Evolutionary conservation across 345 rosid species (phyloP), one percentile per base, ranked within the genome.

Genomic region (Eucalyptus caleyi): DNA sequence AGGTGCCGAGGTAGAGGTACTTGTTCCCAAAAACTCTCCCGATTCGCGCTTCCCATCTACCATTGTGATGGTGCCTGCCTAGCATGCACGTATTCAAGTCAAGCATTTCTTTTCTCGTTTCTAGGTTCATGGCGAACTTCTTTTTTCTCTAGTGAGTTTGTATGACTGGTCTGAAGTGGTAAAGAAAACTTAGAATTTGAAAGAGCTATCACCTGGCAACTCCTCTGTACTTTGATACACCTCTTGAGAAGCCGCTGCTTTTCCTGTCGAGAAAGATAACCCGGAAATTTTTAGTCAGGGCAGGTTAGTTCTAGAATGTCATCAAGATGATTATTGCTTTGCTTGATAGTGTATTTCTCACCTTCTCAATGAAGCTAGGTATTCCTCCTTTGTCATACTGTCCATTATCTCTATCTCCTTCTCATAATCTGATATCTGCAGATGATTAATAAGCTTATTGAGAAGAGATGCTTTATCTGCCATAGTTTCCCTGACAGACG

Each of bases 21-120:
- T 94, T 95, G 95, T 94, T 95, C 86, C 96, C 96, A 19, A 94
- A 95, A 45, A 94, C 95, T 92, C 97, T 91, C 42, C 96, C 96
- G 26, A 95, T 95, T 89, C 96, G 92, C 69, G 95, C 97, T 89
- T 95, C 97, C 97, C 97, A 95, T 94, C 96, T 93, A 50, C 97
- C 97, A 88, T 95, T 95, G 85, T 95, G 94, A 87, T 94, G 97
- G 92, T 95, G 96, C 92, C 97, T 94, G 94, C 89, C 88, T 32
- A 77, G 85, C 47, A 40, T 77, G 85, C 42, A 2, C 15, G 27
- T 21, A 87, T 21, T 77, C 47, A 12, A 77, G 85, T 77, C 24
- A 23, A 77, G 47, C 47, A 21, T 40, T 77, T 77, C 85, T 77
- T 77, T 77, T 40, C 85, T 77, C 24, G 85, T 77, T 21, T 77